Percentiles rank a stretch among this genome's conserved stretches.
These are phyloP conservation scores for Trichophyton verrucosum DNA, from an alignment of 2,329 filamentous ascomycete species.

Conservation along the genomic window DNA sequence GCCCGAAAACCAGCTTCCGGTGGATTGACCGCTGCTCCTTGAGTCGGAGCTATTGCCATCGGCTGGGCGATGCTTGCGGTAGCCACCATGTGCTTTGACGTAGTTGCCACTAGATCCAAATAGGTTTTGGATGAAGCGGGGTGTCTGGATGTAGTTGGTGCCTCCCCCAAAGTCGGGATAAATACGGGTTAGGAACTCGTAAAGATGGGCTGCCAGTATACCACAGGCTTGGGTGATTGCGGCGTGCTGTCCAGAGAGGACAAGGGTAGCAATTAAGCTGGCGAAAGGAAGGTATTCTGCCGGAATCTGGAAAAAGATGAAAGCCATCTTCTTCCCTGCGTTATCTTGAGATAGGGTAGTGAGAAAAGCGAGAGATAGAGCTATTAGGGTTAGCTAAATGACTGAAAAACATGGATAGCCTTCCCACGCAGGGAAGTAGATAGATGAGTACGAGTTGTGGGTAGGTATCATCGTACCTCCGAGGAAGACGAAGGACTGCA, in stretches of 20 bases:
- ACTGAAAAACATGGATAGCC: background rate
- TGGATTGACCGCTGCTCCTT: background rate
- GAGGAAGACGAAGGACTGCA: conserved; percentile 26
- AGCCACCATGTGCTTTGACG: conserved; percentile 28
- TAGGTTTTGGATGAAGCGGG: conserved; percentile 55
- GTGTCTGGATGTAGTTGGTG: conserved; percentile 61
- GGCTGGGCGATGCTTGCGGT: conserved; percentile 52
- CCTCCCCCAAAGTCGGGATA: conserved; percentile 86
- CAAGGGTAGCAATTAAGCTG: conserved; percentile 61
- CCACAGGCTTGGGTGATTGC: conserved; percentile 59
- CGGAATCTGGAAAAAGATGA: conserved; percentile 74
- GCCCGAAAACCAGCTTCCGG: conserved; percentile 21
- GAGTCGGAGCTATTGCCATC: conserved; percentile 25
- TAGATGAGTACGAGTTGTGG: conserved; percentile 3
- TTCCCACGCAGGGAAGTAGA: background rate
- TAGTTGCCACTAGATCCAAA: conserved; percentile 31
- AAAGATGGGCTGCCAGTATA: conserved; percentile 76
- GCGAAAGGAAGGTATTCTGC: conserved; percentile 69
- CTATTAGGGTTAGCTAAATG: conserved; percentile 23
- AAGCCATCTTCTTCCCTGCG: conserved; percentile 59
- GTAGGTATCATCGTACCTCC: conserved; percentile 20
- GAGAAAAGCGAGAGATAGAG: conserved; percentile 63
- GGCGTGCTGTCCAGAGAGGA: conserved; percentile 48
- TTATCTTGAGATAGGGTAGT: conserved; percentile 85
- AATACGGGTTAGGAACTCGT: conserved; percentile 76